phyloP scores from a whole-genome alignment of 768 basidiomycete genomes.

The Boletus rubroflammeus region DNA sequence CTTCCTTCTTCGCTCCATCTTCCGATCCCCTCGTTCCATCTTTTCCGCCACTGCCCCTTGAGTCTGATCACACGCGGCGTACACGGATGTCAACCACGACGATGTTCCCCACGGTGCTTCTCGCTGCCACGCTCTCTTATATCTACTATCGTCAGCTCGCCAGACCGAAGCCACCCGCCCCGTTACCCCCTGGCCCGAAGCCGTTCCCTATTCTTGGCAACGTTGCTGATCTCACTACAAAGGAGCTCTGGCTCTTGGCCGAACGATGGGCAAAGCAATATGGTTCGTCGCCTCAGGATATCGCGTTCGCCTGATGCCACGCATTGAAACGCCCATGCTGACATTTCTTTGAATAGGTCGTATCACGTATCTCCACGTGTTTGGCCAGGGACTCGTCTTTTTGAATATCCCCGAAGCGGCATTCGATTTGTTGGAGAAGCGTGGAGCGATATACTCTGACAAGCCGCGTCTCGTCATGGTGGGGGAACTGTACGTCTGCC shows the following conservation, averaged over 20 bases:
- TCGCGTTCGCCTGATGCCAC: too few species aligned
- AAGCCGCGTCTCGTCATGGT: constrained; percentile 67
- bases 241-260: constrained; percentile 64
- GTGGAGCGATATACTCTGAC: constrained; percentile 71
- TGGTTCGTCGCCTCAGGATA: constrained; percentile 44
- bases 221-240: constrained; percentile 52
- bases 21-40: constrained; percentile 6
- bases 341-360: constrained; percentile 37
- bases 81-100: constrained; percentile 12
- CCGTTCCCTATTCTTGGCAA: constrained; percentile 66
- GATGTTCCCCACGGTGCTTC: constrained; percentile 19
- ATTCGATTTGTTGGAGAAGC: constrained; percentile 65
- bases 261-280: constrained; percentile 59
- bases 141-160: constrained; percentile 15
- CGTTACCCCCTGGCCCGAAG: constrained; percentile 65
- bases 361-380: constrained; percentile 60
- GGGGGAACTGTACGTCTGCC: constrained; percentile 57
- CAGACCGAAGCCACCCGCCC: constrained; percentile 26
- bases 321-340: background rate
- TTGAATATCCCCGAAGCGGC: constrained; percentile 57
- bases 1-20: constrained; percentile 23
- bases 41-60: background rate
- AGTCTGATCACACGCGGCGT: background rate
- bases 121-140: constrained; percentile 15
- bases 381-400: constrained; percentile 67